These are phyloP conservation scores for Vitis hybrid DNA, from an alignment of 177 flowering plant genomes.

Conservation along the genomic window DNA sequence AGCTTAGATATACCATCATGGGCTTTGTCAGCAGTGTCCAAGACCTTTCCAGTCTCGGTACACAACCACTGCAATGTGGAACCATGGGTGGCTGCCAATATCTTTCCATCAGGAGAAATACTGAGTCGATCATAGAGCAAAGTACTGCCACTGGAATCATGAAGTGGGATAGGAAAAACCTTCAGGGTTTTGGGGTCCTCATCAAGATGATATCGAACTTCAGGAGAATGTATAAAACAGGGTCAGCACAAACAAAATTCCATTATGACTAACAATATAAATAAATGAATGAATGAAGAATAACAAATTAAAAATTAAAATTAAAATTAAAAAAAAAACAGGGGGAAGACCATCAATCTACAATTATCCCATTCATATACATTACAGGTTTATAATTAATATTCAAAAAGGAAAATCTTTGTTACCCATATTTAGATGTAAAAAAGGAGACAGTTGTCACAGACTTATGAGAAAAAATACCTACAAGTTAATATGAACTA, in stretches of 20 bases:
- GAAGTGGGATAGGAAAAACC: conserved; percentile 90
- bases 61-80: conserved; percentile 86
- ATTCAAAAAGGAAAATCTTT: no score
- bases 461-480: no score
- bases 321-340: no score
- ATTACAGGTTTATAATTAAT: no score
- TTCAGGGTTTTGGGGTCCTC: conserved; percentile 96
- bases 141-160: conserved; percentile 60
- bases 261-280: background rate
- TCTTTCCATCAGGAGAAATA: conserved; percentile 87
- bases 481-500: no score
- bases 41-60: conserved; percentile 74
- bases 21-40: conserved; percentile 91
- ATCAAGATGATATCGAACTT: conserved; percentile 94
- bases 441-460: no score
- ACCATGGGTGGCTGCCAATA: conserved; percentile 83
- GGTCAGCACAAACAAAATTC: conserved; percentile 5
- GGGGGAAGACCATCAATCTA: no score
- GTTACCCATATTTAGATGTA: no score
- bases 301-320: background rate
- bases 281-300: background rate
- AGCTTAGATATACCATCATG: conserved; percentile 72
- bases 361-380: no score
- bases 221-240: conserved; percentile 12
- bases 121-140: conserved; percentile 84